These are phyloP conservation scores for Cystobasidiaceae sp. DNA, from an alignment of 1,284 basidiomycete species.

Conservation along the genomic window DNA sequence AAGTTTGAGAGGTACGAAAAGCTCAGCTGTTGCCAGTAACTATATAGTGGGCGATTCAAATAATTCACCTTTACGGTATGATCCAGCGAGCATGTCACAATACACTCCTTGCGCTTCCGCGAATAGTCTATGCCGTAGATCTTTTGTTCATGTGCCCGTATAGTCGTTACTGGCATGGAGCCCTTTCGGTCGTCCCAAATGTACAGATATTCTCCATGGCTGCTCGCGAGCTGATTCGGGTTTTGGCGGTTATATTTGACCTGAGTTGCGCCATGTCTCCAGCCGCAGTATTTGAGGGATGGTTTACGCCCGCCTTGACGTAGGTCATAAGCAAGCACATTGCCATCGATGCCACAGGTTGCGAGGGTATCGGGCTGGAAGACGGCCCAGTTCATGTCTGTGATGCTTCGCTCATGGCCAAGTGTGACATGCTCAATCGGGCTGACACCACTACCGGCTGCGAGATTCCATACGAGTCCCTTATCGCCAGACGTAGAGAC, in stretches of 20 bases:
- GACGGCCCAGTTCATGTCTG: conserved; percentile 93
- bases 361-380: conserved; percentile 61
- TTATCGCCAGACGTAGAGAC: conserved; percentile 94
- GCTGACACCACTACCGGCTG: conserved; percentile 47
- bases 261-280: conserved; percentile 50
- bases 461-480: conserved; percentile 91
- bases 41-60: conserved; percentile 44
- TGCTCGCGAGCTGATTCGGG: conserved; percentile 75
- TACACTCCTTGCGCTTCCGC: conserved; percentile 62
- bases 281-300: conserved; percentile 49
- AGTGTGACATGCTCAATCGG: conserved; percentile 70
- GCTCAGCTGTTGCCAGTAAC: not conserved
- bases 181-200: conserved; percentile 92
- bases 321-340: conserved; percentile 80
- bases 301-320: conserved; percentile 45
- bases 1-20: not conserved
- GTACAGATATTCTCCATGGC: conserved; percentile 73
- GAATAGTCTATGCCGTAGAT: conserved; percentile 94
- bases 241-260: conserved; percentile 92
- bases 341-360: conserved; percentile 51
- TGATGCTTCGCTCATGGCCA: conserved; percentile 85
- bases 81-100: conserved; percentile 88
- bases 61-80: conserved; percentile 85
- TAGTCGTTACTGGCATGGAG: conserved; percentile 68
- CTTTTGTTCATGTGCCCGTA: conserved; percentile 75